phyloP scores from a whole-genome alignment of 2,329 filamentous ascomycete species.

The Fusarium brachygibbosum region DNA sequence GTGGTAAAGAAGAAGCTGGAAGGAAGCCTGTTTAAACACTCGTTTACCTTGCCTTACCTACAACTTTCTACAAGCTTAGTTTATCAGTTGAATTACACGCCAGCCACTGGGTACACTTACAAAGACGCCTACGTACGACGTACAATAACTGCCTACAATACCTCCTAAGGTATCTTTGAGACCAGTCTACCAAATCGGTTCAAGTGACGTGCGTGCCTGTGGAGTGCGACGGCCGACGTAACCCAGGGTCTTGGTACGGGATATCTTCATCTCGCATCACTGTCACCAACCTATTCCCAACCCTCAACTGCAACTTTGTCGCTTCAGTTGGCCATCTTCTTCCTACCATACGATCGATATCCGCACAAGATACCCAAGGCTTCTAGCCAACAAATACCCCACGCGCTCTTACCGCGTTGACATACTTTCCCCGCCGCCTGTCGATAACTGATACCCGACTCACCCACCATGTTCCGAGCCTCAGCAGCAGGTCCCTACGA shows the following conservation, averaged over 20 bases:
- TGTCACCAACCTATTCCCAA: constrained; percentile 7
- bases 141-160: neutral
- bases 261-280: constrained; percentile 28
- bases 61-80: constrained; percentile 2
- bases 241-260: constrained; percentile 37
- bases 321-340: neutral
- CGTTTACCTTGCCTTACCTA: neutral
- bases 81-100: neutral
- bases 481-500: constrained; percentile 70
- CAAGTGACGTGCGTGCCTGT: constrained; percentile 42
- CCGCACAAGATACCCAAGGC: constrained; percentile 20
- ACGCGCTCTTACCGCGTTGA: constrained; percentile 10
- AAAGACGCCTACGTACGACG: constrained; percentile 20
- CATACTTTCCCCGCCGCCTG: constrained; percentile 18
- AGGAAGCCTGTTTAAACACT: constrained; percentile 35
- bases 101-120: neutral
- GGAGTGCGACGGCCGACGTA: constrained; percentile 38
- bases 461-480: constrained; percentile 68
- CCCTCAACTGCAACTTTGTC: neutral
- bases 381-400: constrained; percentile 18
- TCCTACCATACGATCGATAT: constrained; percentile 18
- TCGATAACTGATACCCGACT: constrained; percentile 27
- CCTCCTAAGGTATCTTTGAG: neutral
- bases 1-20: constrained; percentile 22
- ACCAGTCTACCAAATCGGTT: neutral